Conservation (phyloP, 257 asterid genomes). For the Nicotiana undulata region DNA sequence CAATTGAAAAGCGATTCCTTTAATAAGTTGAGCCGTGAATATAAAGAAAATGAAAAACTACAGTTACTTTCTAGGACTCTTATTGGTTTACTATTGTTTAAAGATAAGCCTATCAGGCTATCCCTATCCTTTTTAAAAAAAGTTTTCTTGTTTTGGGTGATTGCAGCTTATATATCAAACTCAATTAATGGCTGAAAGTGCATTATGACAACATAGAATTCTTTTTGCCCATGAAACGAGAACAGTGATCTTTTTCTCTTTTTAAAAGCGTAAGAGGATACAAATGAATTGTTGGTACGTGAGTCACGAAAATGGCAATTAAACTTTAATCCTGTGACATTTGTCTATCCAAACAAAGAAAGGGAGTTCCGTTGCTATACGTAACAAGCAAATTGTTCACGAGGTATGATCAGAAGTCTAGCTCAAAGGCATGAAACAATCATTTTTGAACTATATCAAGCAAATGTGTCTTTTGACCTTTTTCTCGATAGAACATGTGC, state of each 20-base stretch:
- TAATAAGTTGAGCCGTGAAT: not conserved
- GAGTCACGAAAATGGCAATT: not conserved
- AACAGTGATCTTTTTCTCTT: not conserved
- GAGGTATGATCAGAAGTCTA: not conserved
- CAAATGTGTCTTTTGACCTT: not conserved
- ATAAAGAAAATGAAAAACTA: not conserved
- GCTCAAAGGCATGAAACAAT: not conserved
- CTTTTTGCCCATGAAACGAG: not conserved
- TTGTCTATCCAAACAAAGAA: constrained; percentile 1
- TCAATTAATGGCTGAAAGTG: not conserved
- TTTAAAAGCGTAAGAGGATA: not conserved
- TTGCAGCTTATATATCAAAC: not conserved
- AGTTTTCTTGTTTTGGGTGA: no score
- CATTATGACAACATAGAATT: not conserved
- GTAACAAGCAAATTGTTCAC: not conserved
- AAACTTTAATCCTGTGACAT: not conserved
- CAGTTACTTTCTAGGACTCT: not conserved
- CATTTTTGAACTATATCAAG: not conserved
- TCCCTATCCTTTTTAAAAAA: no score
- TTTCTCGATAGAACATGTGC: not conserved
- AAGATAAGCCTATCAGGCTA: not conserved
- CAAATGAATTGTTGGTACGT: not conserved
- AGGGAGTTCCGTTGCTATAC: not conserved
- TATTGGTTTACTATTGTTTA: not conserved
- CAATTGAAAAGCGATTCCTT: not conserved